phyloP scores from a whole-genome alignment of 495 filamentous ascomycete genomes.

The Penicillium maclennaniae region DNA sequence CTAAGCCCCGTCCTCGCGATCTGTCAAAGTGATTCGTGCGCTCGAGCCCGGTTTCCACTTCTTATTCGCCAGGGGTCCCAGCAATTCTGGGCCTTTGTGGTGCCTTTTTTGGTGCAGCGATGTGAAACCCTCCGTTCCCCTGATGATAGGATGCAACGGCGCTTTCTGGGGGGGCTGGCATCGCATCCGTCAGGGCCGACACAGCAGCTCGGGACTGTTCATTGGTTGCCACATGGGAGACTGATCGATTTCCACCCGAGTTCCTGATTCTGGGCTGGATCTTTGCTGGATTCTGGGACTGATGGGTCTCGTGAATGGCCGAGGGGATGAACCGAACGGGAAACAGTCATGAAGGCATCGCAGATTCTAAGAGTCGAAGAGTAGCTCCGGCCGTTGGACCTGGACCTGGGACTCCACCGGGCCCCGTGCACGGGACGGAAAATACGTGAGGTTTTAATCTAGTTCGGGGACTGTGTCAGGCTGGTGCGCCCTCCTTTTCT shows the following conservation, averaged over 20 bases:
- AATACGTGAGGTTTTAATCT: not conserved
- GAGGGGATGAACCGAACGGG: not conserved
- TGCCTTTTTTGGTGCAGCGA: constrained; percentile 6
- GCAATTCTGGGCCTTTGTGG: not conserved
- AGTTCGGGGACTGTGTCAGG: not conserved
- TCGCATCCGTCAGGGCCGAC: not conserved
- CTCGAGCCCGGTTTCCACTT: constrained; percentile 2
- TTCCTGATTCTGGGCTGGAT: not conserved
- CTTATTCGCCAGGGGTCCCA: constrained; percentile 12
- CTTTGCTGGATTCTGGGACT: too few relatives aligned
- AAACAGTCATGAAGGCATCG: not conserved
- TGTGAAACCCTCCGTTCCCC: constrained; percentile 8
- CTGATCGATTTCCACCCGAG: not conserved
- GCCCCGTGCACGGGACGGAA: not conserved
- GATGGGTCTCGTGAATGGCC: not conserved
- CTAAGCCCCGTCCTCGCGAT: constrained; percentile 8
- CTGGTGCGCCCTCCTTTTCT: constrained; percentile 4
- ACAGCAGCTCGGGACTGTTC: not conserved
- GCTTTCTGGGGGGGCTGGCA: not conserved
- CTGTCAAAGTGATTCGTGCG: constrained; percentile 11
- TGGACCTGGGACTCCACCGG: not conserved
- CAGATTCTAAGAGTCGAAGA: not conserved
- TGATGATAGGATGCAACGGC: not conserved
- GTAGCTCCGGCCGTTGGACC: not conserved
- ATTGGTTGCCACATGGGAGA: not conserved